Evolutionary conservation across 192 early-diverging fungal species (phyloP).

Genomic region (Diversispora epigaea): DNA sequence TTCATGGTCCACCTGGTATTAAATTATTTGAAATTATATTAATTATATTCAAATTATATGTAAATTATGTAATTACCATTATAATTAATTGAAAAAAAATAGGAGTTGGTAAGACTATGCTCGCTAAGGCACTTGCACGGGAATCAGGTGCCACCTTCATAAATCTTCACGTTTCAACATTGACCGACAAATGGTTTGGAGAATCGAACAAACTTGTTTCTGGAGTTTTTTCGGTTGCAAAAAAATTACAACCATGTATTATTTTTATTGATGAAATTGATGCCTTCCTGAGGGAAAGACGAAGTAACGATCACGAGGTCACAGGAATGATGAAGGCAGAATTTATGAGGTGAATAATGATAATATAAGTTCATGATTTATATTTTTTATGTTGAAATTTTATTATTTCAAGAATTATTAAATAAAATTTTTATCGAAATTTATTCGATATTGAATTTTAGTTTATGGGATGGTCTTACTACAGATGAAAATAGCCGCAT

Average conservation of each 20-base stretch:
- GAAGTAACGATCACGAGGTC: conserved; percentile 91
- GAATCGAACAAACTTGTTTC: conserved; percentile 93
- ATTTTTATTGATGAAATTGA: conserved; percentile 99
- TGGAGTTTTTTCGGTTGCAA: conserved; percentile 90
- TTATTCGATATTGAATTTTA: not conserved
- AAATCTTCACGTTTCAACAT: conserved; percentile 93
- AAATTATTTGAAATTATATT: conserved; percentile 7
- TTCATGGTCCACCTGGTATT: conserved; percentile 87
- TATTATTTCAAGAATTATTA: conserved; percentile 10
- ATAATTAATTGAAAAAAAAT: not conserved
- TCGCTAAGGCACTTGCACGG: conserved; percentile 95
- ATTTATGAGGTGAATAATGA: conserved; percentile 74
- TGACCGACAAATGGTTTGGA: conserved; percentile 98
- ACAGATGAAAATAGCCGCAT: conserved; percentile 65
- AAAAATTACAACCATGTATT: conserved; percentile 93
- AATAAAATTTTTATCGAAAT: not conserved
- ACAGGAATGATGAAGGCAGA: conserved; percentile 99
- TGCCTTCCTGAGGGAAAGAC: conserved; percentile 88
- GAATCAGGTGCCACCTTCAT: conserved; percentile 98
- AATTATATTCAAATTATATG: conserved; percentile 23
- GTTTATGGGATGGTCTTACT: conserved; percentile 95
- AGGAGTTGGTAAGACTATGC: conserved; percentile 97
- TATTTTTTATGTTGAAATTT: too few species aligned
- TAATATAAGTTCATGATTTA: not conserved
- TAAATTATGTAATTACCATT: conserved; percentile 3